These are phyloP conservation scores for Leishmania lainsoni DNA, from an alignment of 208 protist genomes.

Conservation along the genomic window DNA sequence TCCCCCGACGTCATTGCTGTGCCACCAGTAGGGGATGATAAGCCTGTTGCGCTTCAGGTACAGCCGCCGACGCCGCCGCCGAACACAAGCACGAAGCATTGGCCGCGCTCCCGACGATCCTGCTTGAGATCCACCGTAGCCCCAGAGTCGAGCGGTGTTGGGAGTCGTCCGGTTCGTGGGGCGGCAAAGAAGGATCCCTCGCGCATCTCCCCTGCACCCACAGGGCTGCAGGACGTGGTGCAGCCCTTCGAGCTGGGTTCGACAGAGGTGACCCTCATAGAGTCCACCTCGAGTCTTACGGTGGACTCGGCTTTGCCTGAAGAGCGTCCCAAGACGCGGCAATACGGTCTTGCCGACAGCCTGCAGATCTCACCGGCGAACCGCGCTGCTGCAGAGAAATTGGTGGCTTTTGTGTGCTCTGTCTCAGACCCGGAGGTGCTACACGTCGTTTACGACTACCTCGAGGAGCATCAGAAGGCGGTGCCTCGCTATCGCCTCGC, in stretches of 20 bases:
- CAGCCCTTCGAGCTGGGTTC: not conserved
- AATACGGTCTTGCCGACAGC: not conserved
- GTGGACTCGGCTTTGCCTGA: not conserved
- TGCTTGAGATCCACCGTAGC: not conserved
- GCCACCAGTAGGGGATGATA: not conserved
- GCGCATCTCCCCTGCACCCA: not conserved
- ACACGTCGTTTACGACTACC: slow-evolving; percentile 48
- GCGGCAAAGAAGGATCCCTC: not conserved
- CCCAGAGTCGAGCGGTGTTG: not conserved
- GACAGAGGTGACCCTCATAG: not conserved
- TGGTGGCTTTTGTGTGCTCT: slow-evolving; percentile 34
- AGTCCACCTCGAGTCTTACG: not conserved
- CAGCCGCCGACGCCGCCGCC: not conserved
- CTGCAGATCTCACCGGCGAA: not conserved
- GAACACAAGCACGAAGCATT: not conserved
- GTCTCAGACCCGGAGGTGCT: slow-evolving; percentile 55
- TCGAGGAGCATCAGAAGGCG: slow-evolving; percentile 22
- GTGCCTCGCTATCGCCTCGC: slow-evolving; percentile 14
- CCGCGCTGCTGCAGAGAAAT: slow-evolving; percentile 19
- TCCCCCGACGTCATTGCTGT: not conserved
- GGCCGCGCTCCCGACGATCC: not conserved
- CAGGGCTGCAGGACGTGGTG: not conserved
- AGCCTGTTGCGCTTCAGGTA: too few species aligned
- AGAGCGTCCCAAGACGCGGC: slow-evolving; percentile 6
- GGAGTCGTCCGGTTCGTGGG: too few species aligned